A percentile compares a stretch with the other conserved stretches of the same genome.
These are phyloP conservation scores for Coemansia pectinata DNA, from an alignment of 192 early-diverging fungal genomes.

Conservation along the genomic window DNA sequence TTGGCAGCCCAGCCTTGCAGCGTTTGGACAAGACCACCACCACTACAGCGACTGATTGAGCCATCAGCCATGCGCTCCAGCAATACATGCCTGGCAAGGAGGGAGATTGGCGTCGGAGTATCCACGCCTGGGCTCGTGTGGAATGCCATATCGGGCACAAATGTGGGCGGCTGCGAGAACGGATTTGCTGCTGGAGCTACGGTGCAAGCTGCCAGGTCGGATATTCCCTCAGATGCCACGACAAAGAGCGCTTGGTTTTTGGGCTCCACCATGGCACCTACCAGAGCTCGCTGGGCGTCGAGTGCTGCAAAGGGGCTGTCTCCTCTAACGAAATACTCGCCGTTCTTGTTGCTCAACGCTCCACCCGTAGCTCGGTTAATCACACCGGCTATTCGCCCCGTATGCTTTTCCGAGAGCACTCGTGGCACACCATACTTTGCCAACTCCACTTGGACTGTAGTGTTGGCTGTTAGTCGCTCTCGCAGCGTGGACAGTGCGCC, in stretches of 20 bases:
- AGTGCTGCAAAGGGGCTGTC: conserved; percentile 20
- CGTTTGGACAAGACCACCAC: neutral
- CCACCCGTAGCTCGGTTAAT: conserved; percentile 2
- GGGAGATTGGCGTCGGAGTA: neutral
- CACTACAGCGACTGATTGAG: neutral
- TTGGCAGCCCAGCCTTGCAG: conserved; percentile 21
- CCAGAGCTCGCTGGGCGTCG: conserved; percentile 32
- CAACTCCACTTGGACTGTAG: conserved; percentile 27
- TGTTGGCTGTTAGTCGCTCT: conserved; percentile 25
- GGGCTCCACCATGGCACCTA: conserved; percentile 31
- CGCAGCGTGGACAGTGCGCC: conserved; percentile 33
- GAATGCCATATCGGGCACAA: conserved; percentile 13
- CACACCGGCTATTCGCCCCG: neutral
- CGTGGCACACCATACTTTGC: conserved; percentile 18
- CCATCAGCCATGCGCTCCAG: conserved; percentile 2
- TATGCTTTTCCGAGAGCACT: conserved; percentile 15
- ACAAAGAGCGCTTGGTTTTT: conserved; percentile 18
- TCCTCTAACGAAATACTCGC: conserved; percentile 33
- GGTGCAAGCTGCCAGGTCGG: neutral
- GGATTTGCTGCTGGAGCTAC: conserved; percentile 21
- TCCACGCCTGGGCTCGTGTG: neutral
- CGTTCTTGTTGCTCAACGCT: conserved; percentile 8
- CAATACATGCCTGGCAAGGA: conserved; percentile 14
- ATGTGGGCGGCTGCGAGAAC: conserved; percentile 21
- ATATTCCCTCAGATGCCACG: conserved; percentile 1